Evolutionary conservation across 495 filamentous ascomycete genomes (phyloP).

Genomic region (Hypoxylon intermedium): DNA sequence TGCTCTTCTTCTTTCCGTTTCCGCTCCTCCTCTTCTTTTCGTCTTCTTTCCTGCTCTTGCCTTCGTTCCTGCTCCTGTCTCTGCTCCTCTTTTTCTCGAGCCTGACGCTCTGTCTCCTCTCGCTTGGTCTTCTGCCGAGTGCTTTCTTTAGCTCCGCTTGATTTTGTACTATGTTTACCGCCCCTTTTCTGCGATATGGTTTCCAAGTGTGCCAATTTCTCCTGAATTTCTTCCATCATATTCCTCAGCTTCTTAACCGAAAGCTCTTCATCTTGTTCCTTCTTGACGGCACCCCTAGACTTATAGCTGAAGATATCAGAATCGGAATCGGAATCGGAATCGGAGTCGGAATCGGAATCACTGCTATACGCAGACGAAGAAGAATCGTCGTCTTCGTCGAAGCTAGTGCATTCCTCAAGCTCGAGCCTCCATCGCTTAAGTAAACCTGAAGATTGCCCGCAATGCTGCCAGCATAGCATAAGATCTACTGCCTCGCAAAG

Average conservation of each 20-base stretch:
- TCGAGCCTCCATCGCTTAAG: constrained; percentile 1
- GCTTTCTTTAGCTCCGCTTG: neutral
- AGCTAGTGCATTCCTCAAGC: neutral
- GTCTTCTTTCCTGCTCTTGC: neutral
- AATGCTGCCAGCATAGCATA: constrained; percentile 17
- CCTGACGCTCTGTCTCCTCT: neutral
- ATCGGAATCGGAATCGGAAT: neutral
- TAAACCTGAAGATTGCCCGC: neutral
- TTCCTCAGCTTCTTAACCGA: neutral
- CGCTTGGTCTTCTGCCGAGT: neutral
- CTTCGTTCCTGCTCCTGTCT: neutral
- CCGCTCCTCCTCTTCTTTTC: neutral
- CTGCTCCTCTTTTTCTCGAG: neutral
- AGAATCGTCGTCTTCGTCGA: neutral
- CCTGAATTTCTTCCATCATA: neutral
- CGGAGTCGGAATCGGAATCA: neutral
- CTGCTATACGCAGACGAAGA: neutral
- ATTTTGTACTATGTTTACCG: neutral
- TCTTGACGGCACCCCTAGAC: neutral
- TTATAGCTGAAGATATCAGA: neutral
- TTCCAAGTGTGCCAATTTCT: neutral
- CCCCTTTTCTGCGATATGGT: neutral
- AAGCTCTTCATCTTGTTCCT: neutral
- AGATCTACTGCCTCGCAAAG: constrained; percentile 2
- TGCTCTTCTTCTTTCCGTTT: neutral